Conservation (phyloP, 306 rosid genomes). For the Dicorynia guianensis region DNA sequence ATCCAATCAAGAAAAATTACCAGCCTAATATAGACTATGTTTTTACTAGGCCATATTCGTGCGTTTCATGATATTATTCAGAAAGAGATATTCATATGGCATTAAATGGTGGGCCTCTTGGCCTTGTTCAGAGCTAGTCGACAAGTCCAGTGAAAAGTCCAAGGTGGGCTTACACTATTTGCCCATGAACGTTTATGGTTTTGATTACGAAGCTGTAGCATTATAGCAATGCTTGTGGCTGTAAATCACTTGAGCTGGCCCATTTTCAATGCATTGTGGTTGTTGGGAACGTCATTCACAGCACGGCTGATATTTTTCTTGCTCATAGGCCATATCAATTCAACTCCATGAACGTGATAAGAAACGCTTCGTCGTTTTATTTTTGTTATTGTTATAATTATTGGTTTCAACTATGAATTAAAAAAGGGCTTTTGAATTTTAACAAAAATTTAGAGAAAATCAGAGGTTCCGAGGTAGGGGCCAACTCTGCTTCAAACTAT, state of each 20-base stretch:
- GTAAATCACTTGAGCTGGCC: neutral
- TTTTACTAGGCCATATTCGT: too few species aligned
- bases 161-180: neutral
- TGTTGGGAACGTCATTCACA: neutral
- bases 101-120: constrained; percentile 40
- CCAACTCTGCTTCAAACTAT: neutral
- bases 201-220: constrained; percentile 14
- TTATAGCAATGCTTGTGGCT: constrained; percentile 32
- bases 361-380: constrained; percentile 2
- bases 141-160: constrained; percentile 43
- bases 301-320: neutral
- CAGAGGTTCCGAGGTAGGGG: neutral
- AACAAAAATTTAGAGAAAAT: too few species aligned
- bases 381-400: neutral
- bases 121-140: constrained; percentile 29
- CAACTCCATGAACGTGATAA: neutral
- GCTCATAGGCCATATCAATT: neutral
- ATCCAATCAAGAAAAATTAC: too few species aligned
- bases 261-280: neutral
- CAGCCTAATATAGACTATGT: too few species aligned
- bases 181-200: constrained; percentile 17
- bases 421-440: neutral
- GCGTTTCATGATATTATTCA: too few species aligned
- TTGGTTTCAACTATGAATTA: constrained; percentile 6
- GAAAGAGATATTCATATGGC: neutral